Evolutionary conservation across 2,329 filamentous ascomycete species (phyloP).

Genomic region (Talaromyces piceae): DNA sequence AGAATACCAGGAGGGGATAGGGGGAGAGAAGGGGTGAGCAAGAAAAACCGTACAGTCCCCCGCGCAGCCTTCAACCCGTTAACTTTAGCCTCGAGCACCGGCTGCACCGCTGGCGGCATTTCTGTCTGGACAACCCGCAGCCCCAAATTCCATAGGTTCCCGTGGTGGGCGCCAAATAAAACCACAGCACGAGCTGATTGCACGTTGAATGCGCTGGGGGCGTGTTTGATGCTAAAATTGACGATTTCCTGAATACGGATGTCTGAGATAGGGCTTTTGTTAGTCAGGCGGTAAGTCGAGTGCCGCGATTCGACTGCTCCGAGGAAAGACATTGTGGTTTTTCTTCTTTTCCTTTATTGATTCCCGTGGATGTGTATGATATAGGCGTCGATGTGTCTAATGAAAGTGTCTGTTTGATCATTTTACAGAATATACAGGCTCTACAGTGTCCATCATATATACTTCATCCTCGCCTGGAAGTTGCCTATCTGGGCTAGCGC

Average conservation of each 20-base stretch:
- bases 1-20: background rate
- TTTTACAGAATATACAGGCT: background rate
- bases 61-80: background rate
- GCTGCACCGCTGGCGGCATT: background rate
- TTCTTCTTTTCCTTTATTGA: background rate
- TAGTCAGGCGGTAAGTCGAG: background rate
- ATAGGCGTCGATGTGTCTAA: too few species aligned
- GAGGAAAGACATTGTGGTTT: background rate
- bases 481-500: background rate
- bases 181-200: constrained; percentile 56
- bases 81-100: background rate
- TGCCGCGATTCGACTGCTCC: background rate
- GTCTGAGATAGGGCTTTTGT: background rate
- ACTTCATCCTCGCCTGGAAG: background rate
- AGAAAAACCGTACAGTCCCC: background rate
- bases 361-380: too few species aligned
- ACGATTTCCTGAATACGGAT: constrained; percentile 1
- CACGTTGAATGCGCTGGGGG: constrained; percentile 34
- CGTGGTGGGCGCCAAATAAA: background rate
- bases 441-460: background rate
- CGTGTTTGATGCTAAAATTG: background rate
- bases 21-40: too few species aligned
- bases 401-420: background rate
- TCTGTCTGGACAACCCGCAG: background rate
- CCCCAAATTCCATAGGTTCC: background rate